Base-by-base conservation (phyloP, 257 asterid species). In the Nicotiana tomentosiformis region DNA sequence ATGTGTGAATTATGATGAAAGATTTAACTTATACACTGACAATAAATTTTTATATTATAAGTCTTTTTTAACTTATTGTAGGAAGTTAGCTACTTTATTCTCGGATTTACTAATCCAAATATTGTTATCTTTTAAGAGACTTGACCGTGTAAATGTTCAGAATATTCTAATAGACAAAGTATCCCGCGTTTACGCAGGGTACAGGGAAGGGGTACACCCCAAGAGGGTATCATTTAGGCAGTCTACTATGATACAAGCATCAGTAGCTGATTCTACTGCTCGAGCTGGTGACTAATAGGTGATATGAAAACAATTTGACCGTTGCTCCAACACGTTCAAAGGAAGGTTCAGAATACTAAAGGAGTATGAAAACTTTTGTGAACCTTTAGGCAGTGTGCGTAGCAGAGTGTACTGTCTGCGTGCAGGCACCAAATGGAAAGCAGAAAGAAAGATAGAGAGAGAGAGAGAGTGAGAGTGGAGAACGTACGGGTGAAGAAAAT, bases 401-500 rank as follows among this genome's bases (percentile, higher is more conserved):
- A 76, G 53, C 64, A 51, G 80, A 23, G 15, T 51, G 62, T 76
- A 76, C 80, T 51, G 30, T 1, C 64, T 51, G 80, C 65, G 4
- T 23, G 26, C 80, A 76, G 80, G 80, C 64, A 51, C 46, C 30
- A 49, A 76, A 51, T 14, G 51, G 82, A 58, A 64, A 15, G 49
- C 23, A 46, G 7, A 65, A 23, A 51, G 10, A 11, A 82, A 4
- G 60, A 20, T 17, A 65, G 53, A 30, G 11, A 8, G 26, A 51
- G 26, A 51, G 84, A 66, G 78, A 32, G 39, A 79, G 82, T 35
- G n/a, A 60, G 78, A 76, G 68, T 32, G 57, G 18, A 61, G 62
- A 46, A 58, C 66, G 46, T 93, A 93, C 98, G 98, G 98, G 69
- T 91, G 90, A 29, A 94, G 94, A 79, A 94, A 94, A 84, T 94